Evolutionary conservation across 768 basidiomycete species (phyloP), one percentile per base, ranked within the genome.

Genomic region (Lyophyllum atratum): DNA sequence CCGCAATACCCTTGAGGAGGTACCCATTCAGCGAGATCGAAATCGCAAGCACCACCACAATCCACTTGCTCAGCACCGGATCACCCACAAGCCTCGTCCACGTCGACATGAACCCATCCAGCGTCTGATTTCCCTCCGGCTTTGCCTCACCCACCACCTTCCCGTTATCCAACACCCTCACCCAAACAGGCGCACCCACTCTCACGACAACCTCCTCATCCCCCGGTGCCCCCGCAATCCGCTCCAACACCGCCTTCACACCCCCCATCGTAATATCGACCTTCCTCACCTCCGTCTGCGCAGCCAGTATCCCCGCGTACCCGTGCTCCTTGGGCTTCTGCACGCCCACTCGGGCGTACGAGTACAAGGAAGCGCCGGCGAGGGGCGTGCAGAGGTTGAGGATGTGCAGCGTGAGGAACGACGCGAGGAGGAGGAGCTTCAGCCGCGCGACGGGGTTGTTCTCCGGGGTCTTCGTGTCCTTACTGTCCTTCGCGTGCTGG

Each of bases 1-100:
- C 84, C 0, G 86, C 88, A 42, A 92, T 89, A 4, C 90, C 90
- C 72, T 93, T 95, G 56, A 99, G 82, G 15, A 98, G 80, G 68
- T 93, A 98, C 3, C 95, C 95, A 60, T 99, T 99, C 55, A 99
- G 78, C 54, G 87, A 83, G 56, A 98, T 89, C 57, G 89, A 91
- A 58, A 96, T 81, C 2, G 86, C 90, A 22, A 99, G 84, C 15
- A 91, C 80, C 54, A 92, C 80, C 48, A 98, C 92, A 68, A 98
- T 95, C 90, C 93, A 95, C 76, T 98, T 98, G 65, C 85, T 88
- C 59, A 98, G 74, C 49, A 98, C 84, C 1, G 96, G 96, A 67
- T 99, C 96, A 34, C 94, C 94, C 49, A 98, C 93, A 61, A 98
- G 86, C 14, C 78, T 76, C 9, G 93, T 92, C 95, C 95, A 98